A percentile compares a stretch with the other conserved stretches of the same genome.
Evolutionary conservation across 768 basidiomycete genomes (phyloP).

Genomic region (Russula sp.): DNA sequence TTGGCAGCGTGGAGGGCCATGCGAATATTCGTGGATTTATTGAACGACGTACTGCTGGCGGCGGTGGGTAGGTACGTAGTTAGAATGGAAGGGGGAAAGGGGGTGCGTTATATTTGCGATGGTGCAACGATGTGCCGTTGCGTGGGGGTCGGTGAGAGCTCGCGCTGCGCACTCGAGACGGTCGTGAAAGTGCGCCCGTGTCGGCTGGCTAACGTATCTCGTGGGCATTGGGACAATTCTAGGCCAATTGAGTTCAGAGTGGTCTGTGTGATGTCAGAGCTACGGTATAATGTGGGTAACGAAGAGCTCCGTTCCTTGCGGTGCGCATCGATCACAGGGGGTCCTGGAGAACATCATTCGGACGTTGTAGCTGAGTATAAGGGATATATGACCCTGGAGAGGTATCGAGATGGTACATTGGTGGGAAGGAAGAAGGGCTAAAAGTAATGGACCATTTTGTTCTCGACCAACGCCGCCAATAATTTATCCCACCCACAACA

Average conservation of each 20-base stretch:
- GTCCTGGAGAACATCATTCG: not conserved
- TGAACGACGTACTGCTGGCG: conserved; percentile 56
- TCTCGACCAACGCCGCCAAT: not conserved
- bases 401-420: not conserved
- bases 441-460: not conserved
- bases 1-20: conserved; percentile 76
- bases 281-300: not conserved
- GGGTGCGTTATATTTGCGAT: not conserved
- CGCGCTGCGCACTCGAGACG: not conserved
- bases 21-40: conserved; percentile 76
- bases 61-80: conserved; percentile 10
- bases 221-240: not conserved
- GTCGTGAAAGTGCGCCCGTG: not conserved
- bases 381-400: not conserved
- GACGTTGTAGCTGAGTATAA: not conserved
- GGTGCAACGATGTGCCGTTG: not conserved
- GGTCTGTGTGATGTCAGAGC: not conserved
- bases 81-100: not conserved
- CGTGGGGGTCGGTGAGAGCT: not conserved
- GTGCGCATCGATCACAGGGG: not conserved
- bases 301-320: not conserved
- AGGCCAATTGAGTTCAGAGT: not conserved
- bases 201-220: not conserved
- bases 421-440: not conserved
- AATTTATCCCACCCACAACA: not conserved